phyloP scores from a whole-genome alignment of 2,329 filamentous ascomycete genomes.

The Gremmenia infestans region DNA sequence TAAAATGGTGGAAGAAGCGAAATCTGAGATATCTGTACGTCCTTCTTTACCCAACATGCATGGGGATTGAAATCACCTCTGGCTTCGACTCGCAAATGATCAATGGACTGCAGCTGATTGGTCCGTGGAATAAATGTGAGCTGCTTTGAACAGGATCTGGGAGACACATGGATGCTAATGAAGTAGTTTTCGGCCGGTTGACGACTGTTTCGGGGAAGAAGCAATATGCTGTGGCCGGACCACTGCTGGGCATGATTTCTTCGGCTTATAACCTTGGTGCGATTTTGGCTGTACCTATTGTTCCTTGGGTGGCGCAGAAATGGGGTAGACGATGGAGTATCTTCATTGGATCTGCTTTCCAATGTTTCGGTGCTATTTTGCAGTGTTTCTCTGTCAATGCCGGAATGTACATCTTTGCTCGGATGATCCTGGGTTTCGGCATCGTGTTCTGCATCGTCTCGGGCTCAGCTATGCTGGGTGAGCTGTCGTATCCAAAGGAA shows the following conservation, averaged over 20 bases:
- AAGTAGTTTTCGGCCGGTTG: conserved; percentile 14
- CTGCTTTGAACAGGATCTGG: neutral
- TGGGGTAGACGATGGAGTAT: conserved; percentile 48
- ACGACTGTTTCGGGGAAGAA: neutral
- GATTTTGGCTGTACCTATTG: conserved; percentile 48
- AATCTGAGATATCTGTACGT: conserved; percentile 36
- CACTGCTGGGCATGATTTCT: conserved; percentile 44
- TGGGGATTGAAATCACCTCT: conserved; percentile 51
- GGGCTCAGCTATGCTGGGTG: conserved; percentile 48
- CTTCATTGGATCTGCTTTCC: conserved; percentile 50
- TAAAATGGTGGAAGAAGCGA: conserved; percentile 36
- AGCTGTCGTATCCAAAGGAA: conserved; percentile 50
- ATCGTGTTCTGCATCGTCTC: conserved; percentile 47
- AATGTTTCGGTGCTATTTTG: conserved; percentile 49
- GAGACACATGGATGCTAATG: neutral
- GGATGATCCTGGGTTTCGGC: conserved; percentile 47
- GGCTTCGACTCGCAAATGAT: conserved; percentile 49
- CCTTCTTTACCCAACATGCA: conserved; percentile 41
- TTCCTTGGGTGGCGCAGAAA: conserved; percentile 45
- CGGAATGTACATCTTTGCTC: conserved; percentile 47
- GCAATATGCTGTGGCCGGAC: conserved; percentile 28
- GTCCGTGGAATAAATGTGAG: conserved; percentile 31
- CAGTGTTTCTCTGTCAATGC: conserved; percentile 39
- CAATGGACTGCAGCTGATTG: conserved; percentile 38
- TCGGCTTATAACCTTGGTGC: conserved; percentile 52